These are phyloP conservation scores for Auriscalpium microsporum DNA, from an alignment of 768 basidiomycete genomes.

Conservation along the genomic window DNA sequence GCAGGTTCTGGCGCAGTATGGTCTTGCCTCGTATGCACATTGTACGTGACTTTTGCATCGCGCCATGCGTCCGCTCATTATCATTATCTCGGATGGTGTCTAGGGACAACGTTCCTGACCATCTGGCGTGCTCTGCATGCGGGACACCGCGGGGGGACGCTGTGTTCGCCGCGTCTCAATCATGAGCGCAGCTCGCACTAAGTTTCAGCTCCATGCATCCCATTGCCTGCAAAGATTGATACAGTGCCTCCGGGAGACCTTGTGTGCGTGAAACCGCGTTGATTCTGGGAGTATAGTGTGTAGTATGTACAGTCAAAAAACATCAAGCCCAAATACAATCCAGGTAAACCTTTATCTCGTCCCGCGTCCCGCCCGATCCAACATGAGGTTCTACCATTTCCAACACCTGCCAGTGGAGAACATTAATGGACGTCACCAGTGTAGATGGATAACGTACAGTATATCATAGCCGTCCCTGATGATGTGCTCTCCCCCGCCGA, in stretches of 20 bases:
- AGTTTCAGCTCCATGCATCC: neutral
- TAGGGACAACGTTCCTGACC: slow-evolving; percentile 43
- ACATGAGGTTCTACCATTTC: slow-evolving; percentile 15
- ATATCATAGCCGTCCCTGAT: slow-evolving; percentile 34
- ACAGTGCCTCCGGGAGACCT: neutral
- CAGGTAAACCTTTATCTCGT: neutral
- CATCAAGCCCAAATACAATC: neutral
- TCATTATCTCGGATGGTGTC: slow-evolving; percentile 1
- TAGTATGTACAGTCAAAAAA: neutral
- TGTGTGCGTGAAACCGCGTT: neutral
- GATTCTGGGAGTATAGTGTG: neutral
- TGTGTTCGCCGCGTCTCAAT: neutral
- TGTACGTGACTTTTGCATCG: neutral
- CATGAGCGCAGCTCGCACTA: neutral
- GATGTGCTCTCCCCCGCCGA: slow-evolving; percentile 29
- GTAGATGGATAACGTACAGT: slow-evolving; percentile 25
- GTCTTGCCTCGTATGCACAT: slow-evolving; percentile 8
- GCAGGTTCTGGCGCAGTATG: neutral
- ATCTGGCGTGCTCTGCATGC: slow-evolving; percentile 59
- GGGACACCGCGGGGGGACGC: slow-evolving; percentile 40
- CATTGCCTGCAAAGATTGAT: neutral
- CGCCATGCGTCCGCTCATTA: neutral
- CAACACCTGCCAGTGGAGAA: slow-evolving; percentile 26
- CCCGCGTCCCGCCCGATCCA: neutral
- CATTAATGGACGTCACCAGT: neutral